Evolutionary conservation across 2,329 filamentous ascomycete species (phyloP).

Genomic region (Ambrosiella beaveri): DNA sequence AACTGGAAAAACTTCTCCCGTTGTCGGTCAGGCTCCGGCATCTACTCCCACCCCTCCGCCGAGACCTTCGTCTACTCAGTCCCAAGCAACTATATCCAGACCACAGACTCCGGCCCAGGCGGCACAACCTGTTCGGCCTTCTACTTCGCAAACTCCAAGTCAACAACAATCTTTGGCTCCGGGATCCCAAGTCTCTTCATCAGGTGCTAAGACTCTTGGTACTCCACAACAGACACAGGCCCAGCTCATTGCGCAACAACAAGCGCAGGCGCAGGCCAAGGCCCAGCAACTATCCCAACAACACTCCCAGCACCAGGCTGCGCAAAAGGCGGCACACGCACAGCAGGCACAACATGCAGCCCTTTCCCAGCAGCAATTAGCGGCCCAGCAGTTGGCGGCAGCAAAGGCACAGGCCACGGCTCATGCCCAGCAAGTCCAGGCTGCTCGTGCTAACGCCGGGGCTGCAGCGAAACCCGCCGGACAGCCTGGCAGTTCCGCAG

Average conservation of each 20-base stretch:
- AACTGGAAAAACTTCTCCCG: not conserved
- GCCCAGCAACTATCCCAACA: slow-evolving; percentile 4
- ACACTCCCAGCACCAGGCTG: not conserved
- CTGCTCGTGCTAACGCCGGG: not conserved
- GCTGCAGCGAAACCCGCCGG: not conserved
- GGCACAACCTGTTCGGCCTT: not conserved
- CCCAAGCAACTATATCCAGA: not conserved
- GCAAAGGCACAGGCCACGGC: not conserved
- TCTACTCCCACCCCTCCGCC: not conserved
- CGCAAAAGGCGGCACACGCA: not conserved
- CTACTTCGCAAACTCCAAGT: not conserved
- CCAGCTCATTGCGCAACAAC: slow-evolving; percentile 1
- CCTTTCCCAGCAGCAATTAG: not conserved
- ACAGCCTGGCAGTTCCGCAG: not conserved
- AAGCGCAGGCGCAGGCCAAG: slow-evolving; percentile 7
- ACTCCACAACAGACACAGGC: not conserved
- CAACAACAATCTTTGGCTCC: not conserved
- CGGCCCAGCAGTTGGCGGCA: not conserved
- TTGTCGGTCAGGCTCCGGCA: not conserved
- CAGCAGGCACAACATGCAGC: not conserved
- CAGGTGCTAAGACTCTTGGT: too few relatives aligned
- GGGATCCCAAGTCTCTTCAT: not conserved
- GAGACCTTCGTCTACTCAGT: not conserved
- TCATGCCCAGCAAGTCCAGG: not conserved
- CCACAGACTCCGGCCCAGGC: not conserved